phyloP scores from a whole-genome alignment of 177 flowering plant genomes.

The Vitis hybrid region DNA sequence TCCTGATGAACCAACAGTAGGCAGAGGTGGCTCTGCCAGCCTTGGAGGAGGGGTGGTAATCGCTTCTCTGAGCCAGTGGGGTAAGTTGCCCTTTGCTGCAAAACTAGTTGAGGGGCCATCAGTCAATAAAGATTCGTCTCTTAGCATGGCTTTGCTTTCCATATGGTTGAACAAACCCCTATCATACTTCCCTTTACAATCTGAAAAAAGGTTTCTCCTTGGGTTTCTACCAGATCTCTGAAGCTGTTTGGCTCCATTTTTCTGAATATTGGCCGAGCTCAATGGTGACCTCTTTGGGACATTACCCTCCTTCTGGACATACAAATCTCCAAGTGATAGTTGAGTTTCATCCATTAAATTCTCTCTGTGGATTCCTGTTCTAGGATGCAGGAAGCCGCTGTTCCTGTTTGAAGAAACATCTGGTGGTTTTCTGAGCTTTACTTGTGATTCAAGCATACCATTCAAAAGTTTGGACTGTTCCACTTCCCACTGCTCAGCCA shows the following conservation, averaged over 20 bases:
- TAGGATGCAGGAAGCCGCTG: constrained; percentile 6
- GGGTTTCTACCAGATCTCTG: constrained; percentile 12
- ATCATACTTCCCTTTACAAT: background rate
- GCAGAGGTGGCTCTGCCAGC: constrained; percentile 13
- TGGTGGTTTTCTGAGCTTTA: constrained; percentile 5
- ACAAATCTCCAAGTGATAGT: constrained; percentile 42
- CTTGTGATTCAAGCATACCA: constrained; percentile 10
- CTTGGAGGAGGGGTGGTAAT: constrained; percentile 18
- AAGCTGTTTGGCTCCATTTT: constrained; percentile 13
- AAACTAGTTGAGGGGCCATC: constrained; percentile 7
- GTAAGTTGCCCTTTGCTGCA: constrained; percentile 22
- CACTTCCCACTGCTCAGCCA: constrained; percentile 53
- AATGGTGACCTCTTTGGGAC: constrained; percentile 9
- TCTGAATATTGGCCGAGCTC: constrained; percentile 9
- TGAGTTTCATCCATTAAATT: constrained; percentile 26
- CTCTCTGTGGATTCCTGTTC: constrained; percentile 12
- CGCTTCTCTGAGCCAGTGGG: constrained; percentile 55
- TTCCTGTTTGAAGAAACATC: constrained; percentile 1
- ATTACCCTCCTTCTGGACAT: constrained; percentile 19
- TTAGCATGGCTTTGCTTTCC: constrained; percentile 4
- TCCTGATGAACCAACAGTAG: constrained; percentile 10
- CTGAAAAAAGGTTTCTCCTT: constrained; percentile 10
- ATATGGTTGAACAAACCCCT: background rate
- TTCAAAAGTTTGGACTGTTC: constrained; percentile 42
- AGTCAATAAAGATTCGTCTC: background rate